Evolutionary conservation across 192 early-diverging fungal genomes (phyloP).

Genomic region (Dimargaris xerosporica): DNA sequence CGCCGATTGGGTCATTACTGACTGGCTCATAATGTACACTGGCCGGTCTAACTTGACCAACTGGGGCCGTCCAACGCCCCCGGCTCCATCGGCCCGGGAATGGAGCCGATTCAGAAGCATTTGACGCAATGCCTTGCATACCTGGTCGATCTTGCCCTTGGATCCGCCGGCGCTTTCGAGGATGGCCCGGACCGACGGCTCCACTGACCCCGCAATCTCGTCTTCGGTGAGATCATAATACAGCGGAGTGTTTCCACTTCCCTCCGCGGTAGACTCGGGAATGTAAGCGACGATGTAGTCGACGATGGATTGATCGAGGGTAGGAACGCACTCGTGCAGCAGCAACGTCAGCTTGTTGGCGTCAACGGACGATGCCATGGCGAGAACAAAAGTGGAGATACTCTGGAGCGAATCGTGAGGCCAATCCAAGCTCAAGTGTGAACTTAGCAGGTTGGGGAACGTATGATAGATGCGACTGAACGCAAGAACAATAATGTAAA

Average conservation of each 20-base stretch:
- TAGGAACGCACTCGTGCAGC: slow-evolving; percentile 43
- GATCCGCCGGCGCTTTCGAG: slow-evolving; percentile 52
- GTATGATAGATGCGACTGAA: too few species aligned
- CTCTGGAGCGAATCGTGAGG: too few species aligned
- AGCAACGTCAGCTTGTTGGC: slow-evolving; percentile 21
- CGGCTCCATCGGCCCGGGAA: slow-evolving; percentile 22
- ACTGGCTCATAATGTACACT: slow-evolving; percentile 54
- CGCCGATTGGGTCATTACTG: slow-evolving; percentile 37
- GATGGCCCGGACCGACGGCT: slow-evolving; percentile 32
- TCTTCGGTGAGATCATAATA: slow-evolving; percentile 28
- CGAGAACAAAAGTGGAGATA: not conserved
- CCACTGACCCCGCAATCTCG: slow-evolving; percentile 49
- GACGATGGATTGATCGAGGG: slow-evolving; percentile 54
- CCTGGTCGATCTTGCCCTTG: slow-evolving; percentile 37
- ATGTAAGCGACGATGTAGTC: slow-evolving; percentile 67
- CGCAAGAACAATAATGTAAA: too few species aligned
- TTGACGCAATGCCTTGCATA: slow-evolving; percentile 54
- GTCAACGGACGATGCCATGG: slow-evolving; percentile 1
- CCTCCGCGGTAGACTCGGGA: slow-evolving; percentile 20
- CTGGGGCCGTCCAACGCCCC: slow-evolving; percentile 15
- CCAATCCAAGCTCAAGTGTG: too few species aligned
- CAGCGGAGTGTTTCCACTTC: slow-evolving; percentile 17
- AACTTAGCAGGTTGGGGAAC: too few species aligned
- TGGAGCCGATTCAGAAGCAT: slow-evolving; percentile 32
- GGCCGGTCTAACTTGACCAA: slow-evolving; percentile 45